Evolutionary conservation across 1,284 basidiomycete species (phyloP).

Genomic region (Uromyces viciae-fabae): DNA sequence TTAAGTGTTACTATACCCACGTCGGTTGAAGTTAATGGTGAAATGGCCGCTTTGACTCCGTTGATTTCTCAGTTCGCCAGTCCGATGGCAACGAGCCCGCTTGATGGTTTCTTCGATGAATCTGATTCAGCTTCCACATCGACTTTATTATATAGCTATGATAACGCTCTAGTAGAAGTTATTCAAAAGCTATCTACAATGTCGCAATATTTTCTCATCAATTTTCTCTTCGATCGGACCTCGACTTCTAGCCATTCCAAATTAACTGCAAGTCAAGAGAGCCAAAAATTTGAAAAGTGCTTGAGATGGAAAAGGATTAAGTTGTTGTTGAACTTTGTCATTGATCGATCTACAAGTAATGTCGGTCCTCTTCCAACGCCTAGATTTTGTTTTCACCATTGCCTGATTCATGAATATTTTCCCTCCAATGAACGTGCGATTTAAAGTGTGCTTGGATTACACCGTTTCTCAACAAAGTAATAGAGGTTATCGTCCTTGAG

Average conservation of each 20-base stretch:
- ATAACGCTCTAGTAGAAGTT: slow-evolving; percentile 4
- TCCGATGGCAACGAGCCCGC: not conserved
- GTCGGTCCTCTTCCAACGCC: not conserved
- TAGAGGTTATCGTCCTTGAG: slow-evolving; percentile 17
- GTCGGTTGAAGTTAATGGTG: slow-evolving; percentile 5
- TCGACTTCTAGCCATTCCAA: slow-evolving; percentile 18
- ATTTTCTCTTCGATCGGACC: slow-evolving; percentile 22
- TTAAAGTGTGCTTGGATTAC: slow-evolving; percentile 39
- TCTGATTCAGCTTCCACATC: not conserved
- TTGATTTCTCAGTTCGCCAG: not conserved
- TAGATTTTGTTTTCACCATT: not conserved
- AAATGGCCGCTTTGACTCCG: not conserved
- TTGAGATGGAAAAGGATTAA: slow-evolving; percentile 21
- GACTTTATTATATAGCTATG: slow-evolving; percentile 20
- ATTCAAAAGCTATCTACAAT: not conserved
- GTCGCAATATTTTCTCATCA: slow-evolving; percentile 17
- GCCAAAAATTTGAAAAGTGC: slow-evolving; percentile 8
- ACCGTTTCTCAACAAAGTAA: slow-evolving; percentile 30
- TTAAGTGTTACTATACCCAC: slow-evolving; percentile 20
- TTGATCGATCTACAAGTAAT: slow-evolving; percentile 19
- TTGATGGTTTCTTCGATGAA: not conserved
- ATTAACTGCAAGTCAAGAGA: not conserved
- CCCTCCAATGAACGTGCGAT: not conserved
- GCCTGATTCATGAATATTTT: slow-evolving; percentile 3
- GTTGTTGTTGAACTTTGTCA: slow-evolving; percentile 23